Conservation (phyloP, 2,329 filamentous ascomycete species). For the Niveomyces coronatus region DNA sequence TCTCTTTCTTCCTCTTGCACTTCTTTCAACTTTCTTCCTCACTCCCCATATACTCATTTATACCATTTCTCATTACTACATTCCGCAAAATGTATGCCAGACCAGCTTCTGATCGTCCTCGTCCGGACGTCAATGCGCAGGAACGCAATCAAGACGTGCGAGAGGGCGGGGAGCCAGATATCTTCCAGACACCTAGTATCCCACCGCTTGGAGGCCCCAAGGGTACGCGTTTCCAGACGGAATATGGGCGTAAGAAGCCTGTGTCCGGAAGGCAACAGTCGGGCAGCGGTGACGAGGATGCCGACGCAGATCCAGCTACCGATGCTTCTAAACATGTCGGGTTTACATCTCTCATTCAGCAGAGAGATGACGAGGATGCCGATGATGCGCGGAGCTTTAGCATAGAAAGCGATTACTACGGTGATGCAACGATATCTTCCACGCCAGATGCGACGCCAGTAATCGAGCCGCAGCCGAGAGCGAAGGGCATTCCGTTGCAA, state of each 20-base stretch:
- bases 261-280: not conserved
- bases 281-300: not conserved
- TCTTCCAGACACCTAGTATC: no score
- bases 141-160: not conserved
- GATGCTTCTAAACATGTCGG: not conserved
- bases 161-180: no score
- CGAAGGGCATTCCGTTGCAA: not conserved
- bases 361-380: slow-evolving; percentile 14
- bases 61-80: not conserved
- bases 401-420: slow-evolving; percentile 26
- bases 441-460: slow-evolving; percentile 13
- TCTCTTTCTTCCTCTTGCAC: not conserved
- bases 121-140: not conserved
- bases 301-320: not conserved
- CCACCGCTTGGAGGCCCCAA: no score
- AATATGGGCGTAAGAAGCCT: not conserved
- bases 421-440: slow-evolving; percentile 26
- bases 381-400: slow-evolving; percentile 26
- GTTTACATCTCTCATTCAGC: slow-evolving; percentile 8
- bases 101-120: slow-evolving; percentile 4
- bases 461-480: not conserved
- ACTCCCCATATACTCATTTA: no score
- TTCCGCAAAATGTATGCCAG: slow-evolving; percentile 12
- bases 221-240: slow-evolving; percentile 1
- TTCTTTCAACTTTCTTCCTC: not conserved